A percentile compares a stretch with the other conserved stretches of the same genome.
These are phyloP conservation scores for Dillenia turbinata DNA, from an alignment of 164 flowering plant genomes.

Conservation along the genomic window DNA sequence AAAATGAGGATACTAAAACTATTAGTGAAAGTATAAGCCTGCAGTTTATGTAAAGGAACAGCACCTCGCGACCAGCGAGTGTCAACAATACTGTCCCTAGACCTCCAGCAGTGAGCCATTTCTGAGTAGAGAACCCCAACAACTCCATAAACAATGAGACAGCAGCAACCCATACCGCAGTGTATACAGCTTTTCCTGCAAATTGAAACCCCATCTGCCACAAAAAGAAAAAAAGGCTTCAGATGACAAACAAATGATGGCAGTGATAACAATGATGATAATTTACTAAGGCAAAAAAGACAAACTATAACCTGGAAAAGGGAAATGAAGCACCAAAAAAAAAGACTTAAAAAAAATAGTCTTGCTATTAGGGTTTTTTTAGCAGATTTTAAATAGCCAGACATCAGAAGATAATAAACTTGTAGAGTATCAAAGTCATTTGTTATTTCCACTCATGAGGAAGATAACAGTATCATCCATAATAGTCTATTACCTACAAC, in stretches of 20 bases:
- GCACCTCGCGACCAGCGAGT: conserved; percentile 98
- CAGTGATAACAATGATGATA: too few relatives aligned
- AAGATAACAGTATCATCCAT: too few relatives aligned
- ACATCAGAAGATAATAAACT: too few relatives aligned
- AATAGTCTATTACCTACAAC: too few relatives aligned
- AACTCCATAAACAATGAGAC: conserved; percentile 94
- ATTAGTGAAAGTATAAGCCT: not conserved
- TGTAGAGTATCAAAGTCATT: too few relatives aligned
- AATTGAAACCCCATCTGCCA: conserved; percentile 90
- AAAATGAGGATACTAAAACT: conserved; percentile 52
- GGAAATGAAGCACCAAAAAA: conserved; percentile 2
- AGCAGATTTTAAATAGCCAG: too few relatives aligned
- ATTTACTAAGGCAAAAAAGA: too few relatives aligned
- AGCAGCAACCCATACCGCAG: conserved; percentile 95
- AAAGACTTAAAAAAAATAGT: not conserved
- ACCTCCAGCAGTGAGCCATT: conserved; percentile 97
- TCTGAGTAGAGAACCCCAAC: conserved; percentile 97
- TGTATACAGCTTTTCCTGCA: conserved; percentile 85
- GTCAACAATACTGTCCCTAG: conserved; percentile 96
- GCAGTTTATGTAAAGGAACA: not conserved
- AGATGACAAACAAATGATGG: too few relatives aligned
- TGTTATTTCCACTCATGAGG: too few relatives aligned
- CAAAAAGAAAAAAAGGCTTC: not conserved
- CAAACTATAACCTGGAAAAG: too few relatives aligned
- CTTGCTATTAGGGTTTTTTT: too few relatives aligned